Percentiles rank a stretch among this genome's conserved stretches.
Evolutionary conservation across 208 protist genomes (phyloP).

Genomic region (Porcisia hertigi): DNA sequence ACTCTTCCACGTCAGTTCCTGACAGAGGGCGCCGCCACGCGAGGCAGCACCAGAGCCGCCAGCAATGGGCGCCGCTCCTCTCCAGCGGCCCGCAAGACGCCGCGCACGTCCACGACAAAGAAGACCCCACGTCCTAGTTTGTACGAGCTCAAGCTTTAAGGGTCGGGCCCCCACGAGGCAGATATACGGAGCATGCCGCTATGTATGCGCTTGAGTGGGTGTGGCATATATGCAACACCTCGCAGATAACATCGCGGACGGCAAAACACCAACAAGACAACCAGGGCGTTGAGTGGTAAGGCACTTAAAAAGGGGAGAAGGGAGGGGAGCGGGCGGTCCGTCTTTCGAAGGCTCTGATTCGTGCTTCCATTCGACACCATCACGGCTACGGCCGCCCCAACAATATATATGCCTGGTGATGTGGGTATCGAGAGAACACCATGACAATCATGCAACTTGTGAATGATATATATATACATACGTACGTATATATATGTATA

Average conservation of each 20-base stretch:
- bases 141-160: background rate
- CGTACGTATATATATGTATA: too few relatives aligned
- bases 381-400: too few relatives aligned
- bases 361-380: too few relatives aligned
- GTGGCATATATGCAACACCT: background rate
- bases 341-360: too few relatives aligned
- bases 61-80: constrained; percentile 1
- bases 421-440: too few relatives aligned
- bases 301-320: too few relatives aligned
- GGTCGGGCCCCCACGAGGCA: background rate
- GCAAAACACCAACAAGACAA: background rate
- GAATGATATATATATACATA: too few relatives aligned
- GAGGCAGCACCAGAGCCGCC: background rate
- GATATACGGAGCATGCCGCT: background rate
- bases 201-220: background rate
- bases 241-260: background rate
- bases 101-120: constrained; percentile 12
- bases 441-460: too few relatives aligned
- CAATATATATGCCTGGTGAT: too few relatives aligned
- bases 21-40: background rate
- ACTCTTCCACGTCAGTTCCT: constrained; percentile 15
- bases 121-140: constrained; percentile 4
- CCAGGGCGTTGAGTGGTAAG: background rate
- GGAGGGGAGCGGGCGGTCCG: too few relatives aligned
- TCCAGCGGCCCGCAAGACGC: constrained; percentile 13